A percentile compares a stretch with the other conserved stretches of the same genome.
phyloP scores from a whole-genome alignment of 2,329 filamentous ascomycete species.

The Phialophora tarda region DNA sequence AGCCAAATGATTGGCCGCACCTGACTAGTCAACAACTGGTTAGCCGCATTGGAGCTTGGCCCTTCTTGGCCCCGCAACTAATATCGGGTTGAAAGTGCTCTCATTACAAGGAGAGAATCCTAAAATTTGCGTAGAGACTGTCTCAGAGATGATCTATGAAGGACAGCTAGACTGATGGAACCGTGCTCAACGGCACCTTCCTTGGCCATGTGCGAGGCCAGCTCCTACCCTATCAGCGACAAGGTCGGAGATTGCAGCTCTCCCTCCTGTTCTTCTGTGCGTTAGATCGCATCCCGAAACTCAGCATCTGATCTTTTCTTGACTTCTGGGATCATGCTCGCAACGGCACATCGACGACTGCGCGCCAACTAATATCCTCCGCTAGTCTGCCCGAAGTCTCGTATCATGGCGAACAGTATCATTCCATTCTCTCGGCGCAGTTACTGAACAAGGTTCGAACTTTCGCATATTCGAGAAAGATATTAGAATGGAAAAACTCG shows the following conservation, averaged over 20 bases:
- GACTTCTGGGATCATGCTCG: background rate
- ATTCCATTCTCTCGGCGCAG: background rate
- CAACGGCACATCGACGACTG: background rate
- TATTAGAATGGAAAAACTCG: background rate
- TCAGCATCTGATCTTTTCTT: background rate
- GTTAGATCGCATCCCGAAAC: background rate
- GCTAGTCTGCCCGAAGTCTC: background rate
- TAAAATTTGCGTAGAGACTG: background rate
- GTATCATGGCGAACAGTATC: background rate
- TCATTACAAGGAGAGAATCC: background rate
- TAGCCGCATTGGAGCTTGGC: background rate
- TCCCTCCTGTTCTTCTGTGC: background rate
- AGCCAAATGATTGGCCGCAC: background rate
- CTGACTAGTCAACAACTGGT: background rate
- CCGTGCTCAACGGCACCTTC: background rate
- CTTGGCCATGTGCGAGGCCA: background rate
- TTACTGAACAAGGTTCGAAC: background rate
- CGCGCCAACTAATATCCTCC: background rate
- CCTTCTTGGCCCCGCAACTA: background rate
- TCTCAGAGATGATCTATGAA: background rate
- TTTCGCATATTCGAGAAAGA: background rate
- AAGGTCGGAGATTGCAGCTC: background rate
- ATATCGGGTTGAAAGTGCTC: background rate
- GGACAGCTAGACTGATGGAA: background rate
- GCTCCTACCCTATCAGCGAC: background rate